Conservation (phyloP, 306 rosid species). For the Dalbergia oliveri region DNA sequence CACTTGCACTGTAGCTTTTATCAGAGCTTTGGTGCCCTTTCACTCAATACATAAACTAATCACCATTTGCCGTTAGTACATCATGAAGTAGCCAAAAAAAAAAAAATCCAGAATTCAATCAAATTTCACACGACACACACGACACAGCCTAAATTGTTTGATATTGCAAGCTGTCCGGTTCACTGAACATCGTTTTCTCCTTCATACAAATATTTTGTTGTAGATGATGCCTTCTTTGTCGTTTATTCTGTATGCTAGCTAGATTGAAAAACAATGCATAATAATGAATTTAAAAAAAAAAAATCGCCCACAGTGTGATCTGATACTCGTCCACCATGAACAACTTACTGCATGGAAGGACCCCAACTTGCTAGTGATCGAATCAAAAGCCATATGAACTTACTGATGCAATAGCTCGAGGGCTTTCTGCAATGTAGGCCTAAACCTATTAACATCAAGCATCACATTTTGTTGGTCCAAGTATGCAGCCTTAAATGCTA, state of each 20-base stretch:
- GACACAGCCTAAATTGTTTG: slow-evolving; percentile 4
- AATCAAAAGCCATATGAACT: background rate
- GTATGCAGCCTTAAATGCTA: slow-evolving; percentile 60
- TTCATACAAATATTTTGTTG: background rate
- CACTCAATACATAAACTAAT: slow-evolving; percentile 16
- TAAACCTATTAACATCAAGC: slow-evolving; percentile 74
- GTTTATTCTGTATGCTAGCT: slow-evolving; percentile 25
- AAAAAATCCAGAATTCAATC: background rate
- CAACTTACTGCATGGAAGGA: background rate
- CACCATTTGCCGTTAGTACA: background rate
- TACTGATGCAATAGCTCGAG: slow-evolving; percentile 75
- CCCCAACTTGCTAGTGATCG: too few relatives aligned
- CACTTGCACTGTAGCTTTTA: background rate
- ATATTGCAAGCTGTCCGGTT: slow-evolving; percentile 3
- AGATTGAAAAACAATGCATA: slow-evolving; percentile 15
- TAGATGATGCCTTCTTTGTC: slow-evolving; percentile 27
- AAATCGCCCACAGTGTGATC: slow-evolving; percentile 7
- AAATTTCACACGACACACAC: background rate
- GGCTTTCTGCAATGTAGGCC: slow-evolving; percentile 71
- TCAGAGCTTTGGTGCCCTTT: background rate
- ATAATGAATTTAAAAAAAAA: background rate
- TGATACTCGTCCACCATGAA: slow-evolving; percentile 22
- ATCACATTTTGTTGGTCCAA: slow-evolving; percentile 78
- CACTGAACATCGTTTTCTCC: slow-evolving; percentile 22
- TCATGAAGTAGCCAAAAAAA: background rate